phyloP scores from a whole-genome alignment of 2,329 filamentous ascomycete species.

The Ophiocordyceps australis region DNA sequence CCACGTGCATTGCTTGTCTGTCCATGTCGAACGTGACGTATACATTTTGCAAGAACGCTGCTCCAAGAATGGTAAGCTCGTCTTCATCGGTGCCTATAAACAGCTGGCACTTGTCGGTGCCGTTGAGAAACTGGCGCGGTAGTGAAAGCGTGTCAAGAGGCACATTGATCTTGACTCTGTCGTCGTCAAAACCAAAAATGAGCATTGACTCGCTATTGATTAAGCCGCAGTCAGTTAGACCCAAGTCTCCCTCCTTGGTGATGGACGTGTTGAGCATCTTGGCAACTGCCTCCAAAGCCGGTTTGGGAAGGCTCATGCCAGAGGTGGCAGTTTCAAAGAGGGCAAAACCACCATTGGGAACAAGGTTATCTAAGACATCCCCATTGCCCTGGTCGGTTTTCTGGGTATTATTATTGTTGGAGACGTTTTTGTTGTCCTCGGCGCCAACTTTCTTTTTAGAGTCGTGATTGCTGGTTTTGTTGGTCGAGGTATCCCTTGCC shows the following conservation, averaged over 20 bases:
- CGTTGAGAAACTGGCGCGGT: not conserved
- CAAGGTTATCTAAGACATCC: not conserved
- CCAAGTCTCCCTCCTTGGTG: not conserved
- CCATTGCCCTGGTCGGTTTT: too few species aligned
- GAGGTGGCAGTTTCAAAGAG: not conserved
- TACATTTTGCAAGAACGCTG: constrained; percentile 1
- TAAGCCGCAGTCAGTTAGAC: not conserved
- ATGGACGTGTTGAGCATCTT: not conserved
- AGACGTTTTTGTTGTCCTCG: too few species aligned
- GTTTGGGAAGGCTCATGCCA: not conserved
- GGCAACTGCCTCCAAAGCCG: not conserved
- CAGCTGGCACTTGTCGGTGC: not conserved
- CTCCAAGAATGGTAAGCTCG: not conserved
- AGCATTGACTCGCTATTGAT: not conserved
- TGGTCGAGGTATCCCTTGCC: too few species aligned
- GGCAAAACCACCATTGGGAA: not conserved
- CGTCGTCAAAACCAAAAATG: constrained; percentile 1
- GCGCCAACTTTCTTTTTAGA: too few species aligned
- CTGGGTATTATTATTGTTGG: too few species aligned
- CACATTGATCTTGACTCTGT: constrained; percentile 1
- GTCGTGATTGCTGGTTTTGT: too few species aligned
- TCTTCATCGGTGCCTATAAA: not conserved
- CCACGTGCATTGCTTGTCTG: not conserved
- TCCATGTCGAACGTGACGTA: constrained; percentile 2
- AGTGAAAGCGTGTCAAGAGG: constrained; percentile 1